A percentile compares a stretch with the other conserved stretches of the same genome.
These are phyloP conservation scores for Castanea mollissima DNA, from an alignment of 306 rosid genomes.

Conservation along the genomic window DNA sequence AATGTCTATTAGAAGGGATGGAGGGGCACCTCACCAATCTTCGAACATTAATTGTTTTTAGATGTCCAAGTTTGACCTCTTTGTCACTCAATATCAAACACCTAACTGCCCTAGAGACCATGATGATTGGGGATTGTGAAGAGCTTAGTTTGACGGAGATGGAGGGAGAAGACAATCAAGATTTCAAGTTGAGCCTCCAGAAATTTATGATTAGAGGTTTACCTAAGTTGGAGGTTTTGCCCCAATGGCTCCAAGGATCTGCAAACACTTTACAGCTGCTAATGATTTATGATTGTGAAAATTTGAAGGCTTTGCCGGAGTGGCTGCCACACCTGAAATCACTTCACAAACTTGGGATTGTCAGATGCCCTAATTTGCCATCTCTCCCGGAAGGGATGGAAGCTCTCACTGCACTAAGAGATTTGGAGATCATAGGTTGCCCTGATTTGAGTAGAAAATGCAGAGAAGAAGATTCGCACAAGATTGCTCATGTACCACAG, in stretches of 20 bases:
- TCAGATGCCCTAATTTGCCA: neutral
- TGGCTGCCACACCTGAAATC: slow-evolving; percentile 23
- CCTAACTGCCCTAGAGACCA: fast-evolving
- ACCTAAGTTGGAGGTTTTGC: too few relatives aligned
- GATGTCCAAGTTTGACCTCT: too few relatives aligned
- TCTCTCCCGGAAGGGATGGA: slow-evolving; percentile 9
- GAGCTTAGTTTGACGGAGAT: too few relatives aligned
- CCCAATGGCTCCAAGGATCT: slow-evolving; percentile 26
- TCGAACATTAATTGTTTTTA: fast-evolving
- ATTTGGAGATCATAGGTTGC: neutral
- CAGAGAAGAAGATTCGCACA: neutral
- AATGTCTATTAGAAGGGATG: too few relatives aligned
- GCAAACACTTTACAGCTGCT: slow-evolving; percentile 7
- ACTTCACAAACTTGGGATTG: neutral
- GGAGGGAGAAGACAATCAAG: too few relatives aligned
- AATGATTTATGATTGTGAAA: fast-evolving
- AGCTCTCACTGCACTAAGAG: neutral
- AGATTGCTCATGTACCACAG: neutral
- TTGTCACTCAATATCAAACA: too few relatives aligned
- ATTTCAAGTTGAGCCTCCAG: too few relatives aligned
- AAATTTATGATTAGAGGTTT: fast-evolving
- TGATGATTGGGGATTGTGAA: fast-evolving
- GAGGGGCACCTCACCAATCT: too few relatives aligned
- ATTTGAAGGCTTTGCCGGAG: slow-evolving; percentile 15
- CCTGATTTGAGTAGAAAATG: neutral